Base-by-base conservation (phyloP, 2,329 filamentous ascomycete genomes). In the Aureobasidium pullulans region DNA sequence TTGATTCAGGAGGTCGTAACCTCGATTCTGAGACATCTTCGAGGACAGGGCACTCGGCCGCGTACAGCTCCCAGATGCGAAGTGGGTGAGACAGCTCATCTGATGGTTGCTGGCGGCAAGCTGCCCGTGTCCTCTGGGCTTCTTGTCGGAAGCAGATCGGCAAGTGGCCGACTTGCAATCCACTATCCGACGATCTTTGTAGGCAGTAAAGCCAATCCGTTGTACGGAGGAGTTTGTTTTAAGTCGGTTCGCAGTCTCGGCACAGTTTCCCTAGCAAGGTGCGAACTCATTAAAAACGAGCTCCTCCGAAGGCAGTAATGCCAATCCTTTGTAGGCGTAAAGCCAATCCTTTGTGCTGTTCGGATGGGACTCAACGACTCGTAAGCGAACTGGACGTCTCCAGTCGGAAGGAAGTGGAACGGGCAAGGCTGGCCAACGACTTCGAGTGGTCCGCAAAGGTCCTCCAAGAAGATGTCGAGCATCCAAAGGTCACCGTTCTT, bases 381-480 rank as follows among this genome's bases (percentile, higher is more conserved):
- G 34, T 40, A 52, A 52, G 39, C 48, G n/a, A 32, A 3, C 34
- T 52, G 48, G 31, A 52, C 34, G 34, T 52, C 48, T 52, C 29
- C 48, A 39, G 48, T 16, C 48, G 39, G 39, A 23, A 53, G 37
- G 42, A 53, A 53, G 8, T 42, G 23, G 36, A 34, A 29, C 48
- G 34, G 23, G 36, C 37, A 32, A 32, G 37, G 50, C 15, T 15
- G 23, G 23, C 37, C 48, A 39, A 28, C 2, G 23, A 16, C 16
- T 52, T 52, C 48, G 48, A 29, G 48, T 52, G 34, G 34, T 52
- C 48, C 48, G 19, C 48, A 40, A 39, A 37, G 28, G 50, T 53
- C 50, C 50, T 53, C 50, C 37, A 43, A 32, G 50, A 53, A 43
- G 50, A 6, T 11, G 15, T 53, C n/a, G 50, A 43, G 23, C 29